Conservation (phyloP, 2,329 filamentous ascomycete species). For the Paecilomyces sp. region DNA sequence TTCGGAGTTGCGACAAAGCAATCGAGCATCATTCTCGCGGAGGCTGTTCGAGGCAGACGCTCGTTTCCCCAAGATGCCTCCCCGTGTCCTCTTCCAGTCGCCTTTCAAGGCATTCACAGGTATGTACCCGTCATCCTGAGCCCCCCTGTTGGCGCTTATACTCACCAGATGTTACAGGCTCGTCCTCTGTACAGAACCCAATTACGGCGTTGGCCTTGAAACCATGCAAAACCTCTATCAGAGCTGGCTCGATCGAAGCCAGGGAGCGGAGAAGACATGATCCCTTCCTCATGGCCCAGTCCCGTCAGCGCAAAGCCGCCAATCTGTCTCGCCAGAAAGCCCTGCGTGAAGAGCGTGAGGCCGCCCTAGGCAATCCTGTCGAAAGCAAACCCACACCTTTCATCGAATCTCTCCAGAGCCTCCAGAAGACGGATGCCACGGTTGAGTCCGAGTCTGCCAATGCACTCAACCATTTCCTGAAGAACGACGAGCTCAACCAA, state of each 20-base stretch:
- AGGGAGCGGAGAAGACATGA: constrained; percentile 64
- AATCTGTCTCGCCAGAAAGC: constrained; percentile 69
- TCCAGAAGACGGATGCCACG: constrained; percentile 26
- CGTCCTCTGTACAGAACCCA: constrained; percentile 31
- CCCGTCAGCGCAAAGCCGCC: constrained; percentile 73
- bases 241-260: constrained; percentile 58
- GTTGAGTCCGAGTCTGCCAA: constrained; percentile 5
- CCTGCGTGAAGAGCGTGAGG: constrained; percentile 58
- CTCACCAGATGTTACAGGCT: constrained; percentile 14
- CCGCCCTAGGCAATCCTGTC: constrained; percentile 67
- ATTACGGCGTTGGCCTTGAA: constrained; percentile 47
- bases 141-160: neutral
- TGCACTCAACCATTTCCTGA: constrained; percentile 71
- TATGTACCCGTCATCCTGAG: constrained; percentile 34
- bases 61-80: constrained; percentile 51
- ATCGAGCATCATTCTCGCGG: constrained; percentile 8
- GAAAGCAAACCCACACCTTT: constrained; percentile 75
- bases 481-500: constrained; percentile 56
- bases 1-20: constrained; percentile 16
- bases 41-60: constrained; percentile 5
- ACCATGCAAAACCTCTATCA: constrained; percentile 47
- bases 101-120: constrained; percentile 54
- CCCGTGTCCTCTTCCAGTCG: constrained; percentile 56
- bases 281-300: constrained; percentile 74
- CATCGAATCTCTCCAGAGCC: constrained; percentile 68